Evolutionary conservation across 495 filamentous ascomycete genomes (phyloP), one percentile per base, ranked within the genome.

Genomic region (Daldinia caldariorum): DNA sequence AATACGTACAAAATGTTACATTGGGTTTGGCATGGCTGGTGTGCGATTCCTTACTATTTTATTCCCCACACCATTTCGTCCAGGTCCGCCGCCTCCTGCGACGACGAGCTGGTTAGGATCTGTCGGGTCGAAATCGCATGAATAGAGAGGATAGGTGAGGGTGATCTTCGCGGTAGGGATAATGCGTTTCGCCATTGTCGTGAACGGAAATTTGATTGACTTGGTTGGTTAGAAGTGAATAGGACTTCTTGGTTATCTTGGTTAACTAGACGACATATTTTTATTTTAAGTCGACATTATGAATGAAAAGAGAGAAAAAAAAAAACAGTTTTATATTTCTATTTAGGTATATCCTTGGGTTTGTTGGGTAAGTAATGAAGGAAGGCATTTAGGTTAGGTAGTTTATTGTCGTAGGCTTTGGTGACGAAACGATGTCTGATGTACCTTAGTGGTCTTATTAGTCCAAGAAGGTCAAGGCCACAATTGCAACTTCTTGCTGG

Each of bases 31-130:
- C 16, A 32, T 37, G 20, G 26, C 6, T 2, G 12, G 12, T 22
- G 4, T 39, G 12, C n/a, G 29, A 56, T 50, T 53, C n/a, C 75
- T 43, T 66, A 90, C 92, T 77, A 98, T 93, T 80, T 94, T 94
- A 79, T 97, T 99, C 32, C 89, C 88, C 37, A 97, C 92, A 51
- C 94, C 95, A 74, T 86, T 95, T 62, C 89, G 88, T 41, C 90
- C 88, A 74, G 93, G 89, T 18, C 94, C 94, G 66, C 94, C 94
- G 54, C 95, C 95, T 31, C 95, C 94, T 38, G 89, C 94, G n/a
- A 97, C 92, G 8, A 97, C 80, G 32, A 97, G 82, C 53, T 87
- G 86, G 66, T 86, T 84, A 63, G 87, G 86, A 81, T 95, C 88
- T 72, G 90, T 84, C 56, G 92, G 91, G 74, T 95, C 92, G 78